Evolutionary conservation across 2,329 filamentous ascomycete genomes (phyloP), one percentile per base, ranked within the genome.

Genomic region (Cercospora sp.): DNA sequence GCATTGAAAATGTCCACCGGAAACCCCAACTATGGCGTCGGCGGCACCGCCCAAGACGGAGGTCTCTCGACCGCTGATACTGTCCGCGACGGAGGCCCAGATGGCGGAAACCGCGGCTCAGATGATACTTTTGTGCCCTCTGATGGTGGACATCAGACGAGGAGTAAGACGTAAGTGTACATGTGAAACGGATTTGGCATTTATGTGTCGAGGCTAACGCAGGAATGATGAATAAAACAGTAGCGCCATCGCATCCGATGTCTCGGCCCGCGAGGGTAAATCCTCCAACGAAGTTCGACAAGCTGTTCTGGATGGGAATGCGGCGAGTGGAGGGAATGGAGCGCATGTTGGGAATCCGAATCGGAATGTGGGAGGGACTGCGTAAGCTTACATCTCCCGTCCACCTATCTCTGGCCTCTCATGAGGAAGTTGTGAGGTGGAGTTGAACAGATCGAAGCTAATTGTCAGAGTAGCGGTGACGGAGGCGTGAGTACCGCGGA

Each of bases 401-500:
- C n/a, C n/a, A n/a, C n/a, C n/a, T n/a, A n/a, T n/a, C n/a, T n/a
- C n/a, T n/a, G n/a, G n/a, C n/a, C n/a, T n/a, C n/a, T n/a, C n/a
- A n/a, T n/a, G n/a, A n/a, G n/a, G n/a, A n/a, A n/a, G n/a, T n/a
- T n/a, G n/a, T n/a, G n/a, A n/a, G n/a, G n/a, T n/a, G n/a, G n/a
- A n/a, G n/a, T n/a, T n/a, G n/a, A n/a, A n/a, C n/a, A n/a, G n/a
- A n/a, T n/a, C n/a, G n/a, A n/a, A 28, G 48, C 59, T 40, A 55
- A 31, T 4, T 26, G 8, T 20, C 30, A 42, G n/a, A 64, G 20
- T 48, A 64, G 23, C 45, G 45, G 61, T 57, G 72, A 73, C 53
- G 72, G 73, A 30, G 73, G 71, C 20, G 31, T 72, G 10, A 73
- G 70, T 61, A 73, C 72, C n/a, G 72, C 73, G 45, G 73, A 40